Conservation (phyloP, 176 grass and related monocot species). For the maize (Zea mays) region DNA sequence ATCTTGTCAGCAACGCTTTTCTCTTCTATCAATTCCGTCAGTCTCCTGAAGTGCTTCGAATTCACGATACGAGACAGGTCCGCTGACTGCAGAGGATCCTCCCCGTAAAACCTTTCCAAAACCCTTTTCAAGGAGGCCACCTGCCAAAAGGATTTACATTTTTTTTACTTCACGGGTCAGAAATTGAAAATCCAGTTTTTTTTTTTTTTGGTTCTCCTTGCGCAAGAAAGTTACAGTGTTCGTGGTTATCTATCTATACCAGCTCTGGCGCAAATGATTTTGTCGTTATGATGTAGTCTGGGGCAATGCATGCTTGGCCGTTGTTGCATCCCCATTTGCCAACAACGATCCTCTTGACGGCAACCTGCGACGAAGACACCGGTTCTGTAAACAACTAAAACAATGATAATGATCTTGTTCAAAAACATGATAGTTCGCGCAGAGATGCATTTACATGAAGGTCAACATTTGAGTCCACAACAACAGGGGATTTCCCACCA, state of each 20-base stretch:
- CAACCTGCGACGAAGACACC: conserved; percentile 47
- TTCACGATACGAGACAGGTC: conserved; percentile 92
- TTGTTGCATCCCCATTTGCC: conserved; percentile 97
- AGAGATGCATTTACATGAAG: conserved; percentile 61
- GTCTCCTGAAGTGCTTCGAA: conserved; percentile 56
- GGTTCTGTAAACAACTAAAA: conserved; percentile 1
- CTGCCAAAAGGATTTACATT: conserved; percentile 44
- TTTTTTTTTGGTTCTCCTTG: not conserved
- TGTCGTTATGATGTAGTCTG: conserved; percentile 90
- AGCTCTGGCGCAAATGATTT: conserved; percentile 81
- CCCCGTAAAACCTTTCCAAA: conserved; percentile 75
- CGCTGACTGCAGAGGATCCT: conserved; percentile 64
- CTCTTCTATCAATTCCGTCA: conserved; percentile 68
- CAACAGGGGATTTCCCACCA: conserved; percentile 88
- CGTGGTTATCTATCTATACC: conserved; percentile 48
- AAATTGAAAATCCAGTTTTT: not conserved
- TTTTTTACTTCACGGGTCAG: conserved; percentile 10
- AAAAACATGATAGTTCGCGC: not conserved
- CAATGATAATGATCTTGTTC: not conserved
- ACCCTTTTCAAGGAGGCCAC: conserved; percentile 63
- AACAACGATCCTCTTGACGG: conserved; percentile 68
- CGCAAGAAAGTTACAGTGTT: not conserved
- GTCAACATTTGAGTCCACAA: conserved; percentile 78
- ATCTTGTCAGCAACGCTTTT: conserved; percentile 65
- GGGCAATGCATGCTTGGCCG: conserved; percentile 94